Percentiles rank a stretch among this genome's conserved stretches.
Conservation (phyloP, 2,329 filamentous ascomycete genomes). For the Ophiosphaerella herpotricha region DNA sequence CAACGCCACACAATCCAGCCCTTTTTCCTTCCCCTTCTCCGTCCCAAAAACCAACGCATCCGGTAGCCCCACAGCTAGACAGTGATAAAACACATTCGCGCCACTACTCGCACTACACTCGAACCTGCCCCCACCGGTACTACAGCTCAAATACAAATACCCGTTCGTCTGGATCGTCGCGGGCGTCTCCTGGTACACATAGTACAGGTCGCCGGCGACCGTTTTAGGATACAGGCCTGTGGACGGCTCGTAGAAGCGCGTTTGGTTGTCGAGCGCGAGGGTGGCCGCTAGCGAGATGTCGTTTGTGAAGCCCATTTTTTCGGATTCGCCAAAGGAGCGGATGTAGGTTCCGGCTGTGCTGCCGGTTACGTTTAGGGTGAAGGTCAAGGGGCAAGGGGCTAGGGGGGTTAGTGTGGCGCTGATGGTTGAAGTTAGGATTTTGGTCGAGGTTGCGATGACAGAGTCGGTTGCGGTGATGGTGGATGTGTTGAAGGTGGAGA, state of each 20-base stretch:
- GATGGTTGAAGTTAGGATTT: not conserved
- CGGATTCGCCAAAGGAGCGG: conserved; percentile 1
- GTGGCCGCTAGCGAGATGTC: not conserved
- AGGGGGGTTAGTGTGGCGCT: not conserved
- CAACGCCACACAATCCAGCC: conserved; percentile 2
- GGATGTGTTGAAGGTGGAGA: not conserved
- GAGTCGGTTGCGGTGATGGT: not conserved
- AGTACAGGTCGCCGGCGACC: not conserved
- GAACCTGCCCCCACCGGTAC: not conserved
- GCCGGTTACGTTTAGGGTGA: not conserved
- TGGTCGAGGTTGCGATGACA: not conserved
- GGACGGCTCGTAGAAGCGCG: not conserved
- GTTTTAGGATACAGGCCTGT: not conserved
- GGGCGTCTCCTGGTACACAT: not conserved
- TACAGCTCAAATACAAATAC: conserved; percentile 1
- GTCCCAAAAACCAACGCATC: conserved; percentile 1
- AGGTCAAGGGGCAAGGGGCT: not conserved
- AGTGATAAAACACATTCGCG: not conserved
- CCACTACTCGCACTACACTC: not conserved
- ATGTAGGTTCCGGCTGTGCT: not conserved
- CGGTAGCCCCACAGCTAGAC: not conserved
- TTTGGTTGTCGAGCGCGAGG: not conserved
- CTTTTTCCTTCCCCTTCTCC: not conserved
- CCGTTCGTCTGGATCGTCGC: not conserved
- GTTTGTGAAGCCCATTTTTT: conserved; percentile 1